Evolutionary conservation across 208 protist genomes (phyloP).

Genomic region (Acanthamoeba sp.): DNA sequence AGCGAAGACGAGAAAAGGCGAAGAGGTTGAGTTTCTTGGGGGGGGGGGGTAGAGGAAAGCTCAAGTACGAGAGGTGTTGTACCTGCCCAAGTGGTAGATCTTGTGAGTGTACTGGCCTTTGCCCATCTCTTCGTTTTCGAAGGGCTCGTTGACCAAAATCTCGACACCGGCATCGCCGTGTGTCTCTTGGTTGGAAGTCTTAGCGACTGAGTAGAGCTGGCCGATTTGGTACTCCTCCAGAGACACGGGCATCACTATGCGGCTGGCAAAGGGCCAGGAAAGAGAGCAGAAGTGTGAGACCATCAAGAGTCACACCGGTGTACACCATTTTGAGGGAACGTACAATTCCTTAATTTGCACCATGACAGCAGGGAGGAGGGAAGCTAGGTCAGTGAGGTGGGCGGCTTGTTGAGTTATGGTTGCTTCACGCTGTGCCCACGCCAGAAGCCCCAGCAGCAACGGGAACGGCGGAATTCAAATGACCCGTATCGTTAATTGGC

Average conservation of each 20-base stretch:
- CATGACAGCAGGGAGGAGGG: too few species aligned
- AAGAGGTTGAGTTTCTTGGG: too few species aligned
- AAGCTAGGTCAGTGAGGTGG: too few species aligned
- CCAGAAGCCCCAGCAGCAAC: too few species aligned
- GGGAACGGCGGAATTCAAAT: too few species aligned
- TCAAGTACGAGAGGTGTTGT: conserved; percentile 48
- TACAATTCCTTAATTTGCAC: conserved; percentile 3
- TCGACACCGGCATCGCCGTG: conserved; percentile 88
- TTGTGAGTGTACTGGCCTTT: conserved; percentile 92
- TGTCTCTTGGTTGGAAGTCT: conserved; percentile 85
- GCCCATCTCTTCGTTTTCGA: conserved; percentile 82
- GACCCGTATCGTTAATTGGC: too few species aligned
- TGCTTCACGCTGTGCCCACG: too few species aligned
- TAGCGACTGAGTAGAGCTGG: conserved; percentile 87
- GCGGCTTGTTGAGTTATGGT: too few species aligned
- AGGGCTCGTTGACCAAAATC: conserved; percentile 90
- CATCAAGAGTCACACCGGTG: neutral
- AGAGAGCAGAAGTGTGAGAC: neutral
- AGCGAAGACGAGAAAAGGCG: neutral
- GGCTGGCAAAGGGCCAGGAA: neutral
- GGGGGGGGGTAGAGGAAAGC: neutral
- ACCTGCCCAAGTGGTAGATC: conserved; percentile 86
- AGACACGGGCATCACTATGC: conserved; percentile 81
- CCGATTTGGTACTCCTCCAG: conserved; percentile 88
- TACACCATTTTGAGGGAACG: neutral